Percentiles rank a stretch among this genome's conserved stretches.
Conservation (phyloP, 1,284 basidiomycete genomes). For the Boletus smithii region DNA sequence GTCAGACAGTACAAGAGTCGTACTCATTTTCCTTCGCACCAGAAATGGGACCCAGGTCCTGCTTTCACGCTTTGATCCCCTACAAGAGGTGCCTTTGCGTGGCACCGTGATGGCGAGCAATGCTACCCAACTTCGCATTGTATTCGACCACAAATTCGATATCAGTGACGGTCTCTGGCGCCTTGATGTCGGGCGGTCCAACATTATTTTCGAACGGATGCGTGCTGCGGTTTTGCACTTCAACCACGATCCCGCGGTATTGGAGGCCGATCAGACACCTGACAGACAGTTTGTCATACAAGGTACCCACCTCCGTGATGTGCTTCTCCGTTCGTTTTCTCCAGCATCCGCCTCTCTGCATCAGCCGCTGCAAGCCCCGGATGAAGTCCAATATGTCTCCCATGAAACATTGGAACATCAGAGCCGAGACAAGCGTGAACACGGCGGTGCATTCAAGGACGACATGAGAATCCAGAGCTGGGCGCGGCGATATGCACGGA, state of each 20-base stretch:
- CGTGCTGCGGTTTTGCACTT: slow-evolving; percentile 61
- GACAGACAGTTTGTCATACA: slow-evolving; percentile 52
- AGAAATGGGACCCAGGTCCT: slow-evolving; percentile 67
- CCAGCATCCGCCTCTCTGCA: slow-evolving; percentile 30
- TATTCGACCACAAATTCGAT: slow-evolving; percentile 54
- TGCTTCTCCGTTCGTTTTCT: slow-evolving; percentile 56
- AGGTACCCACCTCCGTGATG: slow-evolving; percentile 69
- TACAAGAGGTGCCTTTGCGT: slow-evolving; percentile 46
- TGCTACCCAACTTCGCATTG: slow-evolving; percentile 51
- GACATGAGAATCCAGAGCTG: slow-evolving; percentile 75
- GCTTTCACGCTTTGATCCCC: slow-evolving; percentile 60
- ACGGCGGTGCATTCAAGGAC: slow-evolving; percentile 57
- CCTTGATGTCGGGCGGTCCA: slow-evolving; percentile 69
- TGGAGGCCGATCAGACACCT: slow-evolving; percentile 36
- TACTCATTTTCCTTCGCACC: slow-evolving; percentile 3
- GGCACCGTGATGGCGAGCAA: slow-evolving; percentile 56
- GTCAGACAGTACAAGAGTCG: background rate
- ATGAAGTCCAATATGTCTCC: slow-evolving; percentile 37
- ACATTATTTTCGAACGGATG: slow-evolving; percentile 70
- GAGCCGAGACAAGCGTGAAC: slow-evolving; percentile 22
- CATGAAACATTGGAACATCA: slow-evolving; percentile 37
- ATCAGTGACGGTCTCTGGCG: slow-evolving; percentile 56
- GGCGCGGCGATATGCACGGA: slow-evolving; percentile 62
- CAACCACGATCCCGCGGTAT: slow-evolving; percentile 50
- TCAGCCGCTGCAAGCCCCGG: slow-evolving; percentile 32